These are phyloP conservation scores for Xylariaceae sp. DNA, from an alignment of 2,329 filamentous ascomycete species.

Conservation along the genomic window DNA sequence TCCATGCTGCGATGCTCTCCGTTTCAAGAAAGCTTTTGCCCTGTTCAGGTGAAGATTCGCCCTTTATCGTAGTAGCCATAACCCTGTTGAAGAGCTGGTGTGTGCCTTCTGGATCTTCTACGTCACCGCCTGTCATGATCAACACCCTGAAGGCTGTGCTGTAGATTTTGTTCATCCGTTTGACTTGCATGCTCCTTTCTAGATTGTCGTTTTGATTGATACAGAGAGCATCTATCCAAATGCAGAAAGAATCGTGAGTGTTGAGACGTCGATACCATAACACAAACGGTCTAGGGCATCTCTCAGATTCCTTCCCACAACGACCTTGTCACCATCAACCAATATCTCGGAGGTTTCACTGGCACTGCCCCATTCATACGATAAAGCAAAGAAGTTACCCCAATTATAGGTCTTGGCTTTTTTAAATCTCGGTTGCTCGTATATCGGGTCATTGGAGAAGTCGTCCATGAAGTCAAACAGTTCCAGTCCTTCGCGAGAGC, in stretches of 20 bases:
- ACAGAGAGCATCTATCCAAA: constrained; percentile 10
- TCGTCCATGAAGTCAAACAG: too few relatives aligned
- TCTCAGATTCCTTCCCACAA: constrained; percentile 1
- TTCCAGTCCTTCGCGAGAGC: not conserved
- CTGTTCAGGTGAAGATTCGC: not conserved
- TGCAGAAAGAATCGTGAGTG: not conserved
- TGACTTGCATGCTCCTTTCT: constrained; percentile 4
- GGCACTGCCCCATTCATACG: constrained; percentile 6
- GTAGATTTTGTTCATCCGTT: constrained; percentile 8
- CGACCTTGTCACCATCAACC: not conserved
- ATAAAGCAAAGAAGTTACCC: constrained; percentile 4
- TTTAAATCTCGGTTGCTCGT: not conserved
- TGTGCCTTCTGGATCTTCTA: constrained; percentile 1
- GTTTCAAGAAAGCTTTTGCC: not conserved
- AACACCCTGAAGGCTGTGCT: not conserved
- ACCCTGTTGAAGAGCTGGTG: not conserved
- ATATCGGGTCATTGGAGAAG: not conserved
- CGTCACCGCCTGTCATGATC: constrained; percentile 2
- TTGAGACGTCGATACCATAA: not conserved
- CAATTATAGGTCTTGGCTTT: not conserved
- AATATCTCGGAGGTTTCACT: not conserved
- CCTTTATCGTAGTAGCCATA: not conserved
- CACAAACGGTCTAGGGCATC: not conserved
- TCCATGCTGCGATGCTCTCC: not conserved
- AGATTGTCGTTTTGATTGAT: constrained; percentile 6